Conservation (phyloP, 2,329 filamentous ascomycete genomes). For the Lecanicillium sp. region DNA sequence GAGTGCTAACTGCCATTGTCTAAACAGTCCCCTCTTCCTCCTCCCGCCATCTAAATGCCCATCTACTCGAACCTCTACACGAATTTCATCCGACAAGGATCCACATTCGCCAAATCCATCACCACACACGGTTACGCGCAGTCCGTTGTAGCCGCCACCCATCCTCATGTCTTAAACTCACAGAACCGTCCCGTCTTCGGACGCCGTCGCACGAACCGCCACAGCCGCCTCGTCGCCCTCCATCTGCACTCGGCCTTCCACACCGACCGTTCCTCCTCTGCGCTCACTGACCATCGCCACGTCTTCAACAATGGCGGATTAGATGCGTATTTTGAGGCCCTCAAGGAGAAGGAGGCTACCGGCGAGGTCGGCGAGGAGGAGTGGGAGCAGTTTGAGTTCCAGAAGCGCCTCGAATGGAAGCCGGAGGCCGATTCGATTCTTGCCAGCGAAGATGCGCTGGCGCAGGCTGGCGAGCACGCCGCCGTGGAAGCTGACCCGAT, state of each 20-base stretch:
- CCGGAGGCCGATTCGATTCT: constrained; percentile 47
- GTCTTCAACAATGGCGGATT: constrained; percentile 56
- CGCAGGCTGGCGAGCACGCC: constrained; percentile 22
- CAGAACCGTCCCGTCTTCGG: constrained; percentile 59
- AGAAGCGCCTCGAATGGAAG: constrained; percentile 86
- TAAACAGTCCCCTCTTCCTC: constrained; percentile 33
- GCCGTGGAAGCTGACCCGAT: constrained; percentile 28
- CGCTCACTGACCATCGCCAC: constrained; percentile 48
- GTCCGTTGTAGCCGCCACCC: constrained; percentile 90
- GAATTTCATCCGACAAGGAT: constrained; percentile 92
- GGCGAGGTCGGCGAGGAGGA: constrained; percentile 60
- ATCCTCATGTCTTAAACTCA: constrained; percentile 67
- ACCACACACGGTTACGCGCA: constrained; percentile 97
- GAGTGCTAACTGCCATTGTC: constrained; percentile 4
- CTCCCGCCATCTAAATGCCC: constrained; percentile 81
- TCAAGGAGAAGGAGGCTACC: constrained; percentile 67
- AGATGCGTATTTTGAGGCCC: constrained; percentile 87
- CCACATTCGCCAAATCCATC: constrained; percentile 77
- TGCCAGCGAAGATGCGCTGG: constrained; percentile 49
- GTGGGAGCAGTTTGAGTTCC: constrained; percentile 88
- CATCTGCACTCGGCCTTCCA: constrained; percentile 76
- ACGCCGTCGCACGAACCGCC: constrained; percentile 47
- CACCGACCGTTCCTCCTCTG: constrained; percentile 41
- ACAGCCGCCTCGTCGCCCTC: constrained; percentile 45
- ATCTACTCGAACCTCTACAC: constrained; percentile 62